Conservation (phyloP, 176 grass and related monocot genomes). For the Puccinellia tenuiflora region DNA sequence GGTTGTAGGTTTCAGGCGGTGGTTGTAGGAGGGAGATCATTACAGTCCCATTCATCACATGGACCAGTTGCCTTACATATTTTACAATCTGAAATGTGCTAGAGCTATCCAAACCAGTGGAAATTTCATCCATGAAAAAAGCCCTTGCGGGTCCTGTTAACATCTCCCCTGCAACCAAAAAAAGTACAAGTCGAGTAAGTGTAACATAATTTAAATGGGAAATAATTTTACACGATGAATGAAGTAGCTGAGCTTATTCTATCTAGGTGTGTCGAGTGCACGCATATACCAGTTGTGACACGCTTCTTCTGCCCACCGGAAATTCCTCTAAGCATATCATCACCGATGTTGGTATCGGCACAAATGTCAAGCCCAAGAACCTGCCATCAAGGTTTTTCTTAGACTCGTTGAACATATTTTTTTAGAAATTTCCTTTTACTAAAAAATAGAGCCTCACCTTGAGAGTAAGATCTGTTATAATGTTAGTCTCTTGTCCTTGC, state of each 20-base stretch:
- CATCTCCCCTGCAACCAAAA: conserved; percentile 43
- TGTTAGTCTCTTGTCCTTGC: too few relatives aligned
- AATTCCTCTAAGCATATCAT: too few relatives aligned
- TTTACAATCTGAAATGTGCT: too few relatives aligned
- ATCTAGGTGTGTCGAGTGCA: too few relatives aligned
- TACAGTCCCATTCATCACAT: conserved; percentile 58
- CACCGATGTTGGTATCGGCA: too few relatives aligned
- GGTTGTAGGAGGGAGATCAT: conserved; percentile 64
- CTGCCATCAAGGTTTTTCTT: too few relatives aligned
- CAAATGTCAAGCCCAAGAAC: too few relatives aligned
- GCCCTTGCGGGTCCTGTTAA: conserved; percentile 55
- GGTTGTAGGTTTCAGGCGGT: conserved; percentile 61
- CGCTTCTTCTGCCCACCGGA: too few relatives aligned
- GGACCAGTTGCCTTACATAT: conserved; percentile 47
- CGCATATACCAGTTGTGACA: conserved; percentile 54
- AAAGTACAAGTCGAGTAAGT: background rate
- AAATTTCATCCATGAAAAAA: conserved; percentile 79
- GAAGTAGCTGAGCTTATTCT: too few relatives aligned
- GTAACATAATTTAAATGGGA: background rate
- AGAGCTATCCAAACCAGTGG: conserved; percentile 64
- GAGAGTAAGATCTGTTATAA: too few relatives aligned
- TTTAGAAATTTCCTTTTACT: too few relatives aligned
- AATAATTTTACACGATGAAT: background rate
- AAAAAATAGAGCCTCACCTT: conserved; percentile 58
- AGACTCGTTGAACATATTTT: too few relatives aligned